phyloP scores from a whole-genome alignment of 495 filamentous ascomycete genomes.

The Podospora pseudocomata region DNA sequence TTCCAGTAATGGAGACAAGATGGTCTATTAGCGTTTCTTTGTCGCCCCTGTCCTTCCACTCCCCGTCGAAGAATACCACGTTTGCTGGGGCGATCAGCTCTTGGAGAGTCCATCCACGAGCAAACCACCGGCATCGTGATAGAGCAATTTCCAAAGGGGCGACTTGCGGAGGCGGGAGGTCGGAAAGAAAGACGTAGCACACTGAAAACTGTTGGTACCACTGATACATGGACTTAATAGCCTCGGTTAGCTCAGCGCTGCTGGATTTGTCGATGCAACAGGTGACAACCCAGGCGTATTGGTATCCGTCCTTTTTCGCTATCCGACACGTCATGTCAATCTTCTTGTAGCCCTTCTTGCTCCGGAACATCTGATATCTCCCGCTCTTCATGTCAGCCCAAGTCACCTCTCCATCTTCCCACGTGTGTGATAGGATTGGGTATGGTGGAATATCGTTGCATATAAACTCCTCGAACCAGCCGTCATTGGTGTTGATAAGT shows the following conservation, averaged over 20 bases:
- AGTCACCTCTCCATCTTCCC: constrained; percentile 21
- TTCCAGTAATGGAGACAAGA: constrained; percentile 12
- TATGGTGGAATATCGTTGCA: constrained; percentile 3
- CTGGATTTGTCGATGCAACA: constrained; percentile 45
- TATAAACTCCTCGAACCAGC: neutral
- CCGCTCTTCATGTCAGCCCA: constrained; percentile 5
- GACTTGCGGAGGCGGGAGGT: neutral
- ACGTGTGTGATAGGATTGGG: constrained; percentile 22
- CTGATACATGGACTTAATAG: constrained; percentile 49
- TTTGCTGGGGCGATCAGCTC: constrained; percentile 30
- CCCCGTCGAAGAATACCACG: constrained; percentile 29
- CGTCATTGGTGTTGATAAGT: constrained; percentile 5
- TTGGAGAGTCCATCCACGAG: constrained; percentile 36
- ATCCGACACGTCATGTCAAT: neutral
- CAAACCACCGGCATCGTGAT: constrained; percentile 28
- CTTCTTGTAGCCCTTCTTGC: constrained; percentile 9
- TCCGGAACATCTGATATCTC: neutral
- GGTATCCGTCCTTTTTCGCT: neutral
- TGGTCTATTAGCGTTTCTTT: constrained; percentile 21
- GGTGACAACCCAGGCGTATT: constrained; percentile 42
- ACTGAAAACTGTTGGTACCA: constrained; percentile 33
- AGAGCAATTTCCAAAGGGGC: neutral
- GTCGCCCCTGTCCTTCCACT: constrained; percentile 26
- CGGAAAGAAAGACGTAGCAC: constrained; percentile 33
- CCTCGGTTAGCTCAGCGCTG: constrained; percentile 40